A percentile compares a stretch with the other conserved stretches of the same genome.
These are phyloP conservation scores for Fusarium anguioides DNA, from an alignment of 2,329 filamentous ascomycete species.

Conservation along the genomic window DNA sequence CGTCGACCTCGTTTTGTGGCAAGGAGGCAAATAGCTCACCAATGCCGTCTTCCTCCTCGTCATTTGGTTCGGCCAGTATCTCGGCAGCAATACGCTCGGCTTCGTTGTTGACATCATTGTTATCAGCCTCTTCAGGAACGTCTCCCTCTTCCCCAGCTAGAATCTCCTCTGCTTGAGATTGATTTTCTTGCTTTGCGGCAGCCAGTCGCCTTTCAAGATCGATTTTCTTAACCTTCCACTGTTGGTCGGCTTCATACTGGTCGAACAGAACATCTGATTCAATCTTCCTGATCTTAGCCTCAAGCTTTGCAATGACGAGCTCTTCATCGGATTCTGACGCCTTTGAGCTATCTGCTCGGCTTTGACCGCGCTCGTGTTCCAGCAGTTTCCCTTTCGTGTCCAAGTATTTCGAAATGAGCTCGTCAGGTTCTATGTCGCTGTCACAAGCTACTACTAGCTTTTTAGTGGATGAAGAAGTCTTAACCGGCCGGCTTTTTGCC, in stretches of 20 bases:
- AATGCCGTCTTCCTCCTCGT: constrained; percentile 62
- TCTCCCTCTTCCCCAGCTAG: constrained; percentile 39
- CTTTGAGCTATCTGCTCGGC: constrained; percentile 32
- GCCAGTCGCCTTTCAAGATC: constrained; percentile 71
- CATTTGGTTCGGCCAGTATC: constrained; percentile 64
- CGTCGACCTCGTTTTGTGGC: constrained; percentile 70
- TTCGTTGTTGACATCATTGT: constrained; percentile 63
- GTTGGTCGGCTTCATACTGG: constrained; percentile 69
- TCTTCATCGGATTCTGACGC: constrained; percentile 45
- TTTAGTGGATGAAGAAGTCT: constrained; percentile 50
- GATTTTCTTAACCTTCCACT: constrained; percentile 71
- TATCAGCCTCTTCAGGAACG: constrained; percentile 48
- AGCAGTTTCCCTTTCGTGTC: constrained; percentile 77
- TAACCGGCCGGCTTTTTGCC: constrained; percentile 39
- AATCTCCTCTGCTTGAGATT: constrained; percentile 38
- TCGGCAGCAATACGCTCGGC: constrained; percentile 69
- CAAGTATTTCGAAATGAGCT: constrained; percentile 80
- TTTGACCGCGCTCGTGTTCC: constrained; percentile 61
- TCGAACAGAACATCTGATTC: constrained; percentile 84
- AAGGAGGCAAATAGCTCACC: constrained; percentile 67
- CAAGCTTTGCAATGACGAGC: constrained; percentile 70
- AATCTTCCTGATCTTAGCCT: constrained; percentile 79
- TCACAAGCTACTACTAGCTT: constrained; percentile 65
- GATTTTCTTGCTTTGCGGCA: constrained; percentile 55
- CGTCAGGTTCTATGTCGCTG: constrained; percentile 79